Evolutionary conservation across 106 monocot genomes (phyloP).

Genomic region (Dendrobium chrysotoxum): DNA sequence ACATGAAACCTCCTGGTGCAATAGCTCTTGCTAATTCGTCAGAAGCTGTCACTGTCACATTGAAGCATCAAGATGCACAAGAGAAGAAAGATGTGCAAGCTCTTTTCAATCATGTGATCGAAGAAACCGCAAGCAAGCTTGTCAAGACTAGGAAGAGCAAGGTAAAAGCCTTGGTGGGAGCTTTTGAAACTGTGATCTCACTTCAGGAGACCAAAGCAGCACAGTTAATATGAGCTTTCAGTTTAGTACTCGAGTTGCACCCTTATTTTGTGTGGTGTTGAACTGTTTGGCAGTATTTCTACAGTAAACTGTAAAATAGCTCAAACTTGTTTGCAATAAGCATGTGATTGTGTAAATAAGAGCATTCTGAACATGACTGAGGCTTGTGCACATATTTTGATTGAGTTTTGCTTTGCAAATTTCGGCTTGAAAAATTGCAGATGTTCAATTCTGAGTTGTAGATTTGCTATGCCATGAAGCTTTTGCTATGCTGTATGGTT

Average conservation of each 20-base stretch:
- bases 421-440: neutral
- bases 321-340: neutral
- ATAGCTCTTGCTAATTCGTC: constrained; percentile 1
- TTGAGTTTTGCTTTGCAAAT: neutral
- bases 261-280: neutral
- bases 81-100: constrained; percentile 55
- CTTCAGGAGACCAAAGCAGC: constrained; percentile 49
- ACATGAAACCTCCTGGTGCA: neutral
- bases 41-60: constrained; percentile 27
- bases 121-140: constrained; percentile 87
- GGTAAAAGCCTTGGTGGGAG: constrained; percentile 93
- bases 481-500: too few relatives aligned
- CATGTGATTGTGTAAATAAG: neutral
- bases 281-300: neutral
- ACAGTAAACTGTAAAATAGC: neutral
- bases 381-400: neutral
- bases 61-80: constrained; percentile 63
- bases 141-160: constrained; percentile 82
- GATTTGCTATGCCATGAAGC: too few relatives aligned
- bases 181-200: constrained; percentile 93
- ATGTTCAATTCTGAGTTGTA: neutral
- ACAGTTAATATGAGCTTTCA: neutral
- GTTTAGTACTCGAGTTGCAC: neutral
- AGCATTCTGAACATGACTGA: neutral
- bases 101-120: constrained; percentile 74